Percentiles rank a stretch among this genome's conserved stretches.
phyloP scores from a whole-genome alignment of 371 early-diverging fungal genomes.

The Mucor piriformis region DNA sequence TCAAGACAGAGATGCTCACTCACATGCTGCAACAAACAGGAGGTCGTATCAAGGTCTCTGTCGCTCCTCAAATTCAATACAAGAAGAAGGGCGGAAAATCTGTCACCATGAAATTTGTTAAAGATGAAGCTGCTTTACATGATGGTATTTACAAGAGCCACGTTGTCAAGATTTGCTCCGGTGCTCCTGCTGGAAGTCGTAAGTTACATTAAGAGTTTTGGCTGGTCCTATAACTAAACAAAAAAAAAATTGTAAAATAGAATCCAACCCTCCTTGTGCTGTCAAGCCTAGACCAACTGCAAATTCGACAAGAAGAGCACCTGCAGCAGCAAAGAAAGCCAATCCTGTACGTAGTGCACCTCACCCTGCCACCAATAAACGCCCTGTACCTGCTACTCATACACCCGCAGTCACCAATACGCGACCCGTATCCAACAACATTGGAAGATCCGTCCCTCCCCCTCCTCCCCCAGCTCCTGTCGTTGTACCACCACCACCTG shows the following conservation, averaged over 20 bases:
- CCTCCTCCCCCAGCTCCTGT: conserved; percentile 14
- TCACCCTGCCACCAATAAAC: not conserved
- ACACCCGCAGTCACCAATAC: not conserved
- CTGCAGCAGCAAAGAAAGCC: conserved; percentile 60
- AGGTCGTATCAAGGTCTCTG: conserved; percentile 53
- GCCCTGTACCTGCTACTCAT: not conserved
- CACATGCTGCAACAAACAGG: conserved; percentile 56
- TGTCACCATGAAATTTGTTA: conserved; percentile 76
- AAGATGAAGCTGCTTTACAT: conserved; percentile 66
- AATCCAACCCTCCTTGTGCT: conserved; percentile 65
- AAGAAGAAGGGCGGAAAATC: conserved; percentile 78
- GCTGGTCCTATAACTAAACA: too few relatives aligned
- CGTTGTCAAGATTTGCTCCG: conserved; percentile 69
- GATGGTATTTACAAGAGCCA: conserved; percentile 79
- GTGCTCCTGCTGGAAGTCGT: conserved; percentile 71
- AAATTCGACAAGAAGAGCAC: conserved; percentile 24
- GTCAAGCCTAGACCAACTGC: conserved; percentile 43
- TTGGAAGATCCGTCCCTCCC: not conserved
- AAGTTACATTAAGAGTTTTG: conserved; percentile 6
- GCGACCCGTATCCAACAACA: not conserved
- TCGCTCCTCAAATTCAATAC: conserved; percentile 65
- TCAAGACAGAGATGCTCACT: conserved; percentile 86
- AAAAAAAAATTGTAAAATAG: too few relatives aligned
- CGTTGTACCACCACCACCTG: conserved; percentile 63
- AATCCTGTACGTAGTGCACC: conserved; percentile 12